Evolutionary conservation across 1,284 basidiomycete species (phyloP).

Genomic region (Sanghuangporus baumii): DNA sequence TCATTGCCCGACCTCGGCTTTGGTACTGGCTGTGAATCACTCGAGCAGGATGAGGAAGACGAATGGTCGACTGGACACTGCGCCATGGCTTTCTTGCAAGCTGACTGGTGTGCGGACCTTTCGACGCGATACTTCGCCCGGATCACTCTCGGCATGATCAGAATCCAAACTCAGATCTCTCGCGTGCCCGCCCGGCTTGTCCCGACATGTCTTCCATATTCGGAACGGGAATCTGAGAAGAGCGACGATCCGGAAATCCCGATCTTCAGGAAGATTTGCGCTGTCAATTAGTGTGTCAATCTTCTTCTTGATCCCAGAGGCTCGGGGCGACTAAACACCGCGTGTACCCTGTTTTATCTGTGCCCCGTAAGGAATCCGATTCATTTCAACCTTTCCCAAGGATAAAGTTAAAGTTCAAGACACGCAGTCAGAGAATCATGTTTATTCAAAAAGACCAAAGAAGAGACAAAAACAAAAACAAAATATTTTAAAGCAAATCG

Average conservation of each 20-base stretch:
- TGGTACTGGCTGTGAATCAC: not conserved
- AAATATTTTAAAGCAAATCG: not conserved
- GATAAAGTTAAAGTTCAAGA: not conserved
- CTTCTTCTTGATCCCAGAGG: not conserved
- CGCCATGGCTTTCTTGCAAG: constrained; percentile 3
- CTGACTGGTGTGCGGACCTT: not conserved
- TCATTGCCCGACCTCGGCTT: constrained; percentile 27
- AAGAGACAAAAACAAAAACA: not conserved
- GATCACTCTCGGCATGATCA: not conserved
- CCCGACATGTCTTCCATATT: too few relatives aligned
- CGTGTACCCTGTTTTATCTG: too few relatives aligned
- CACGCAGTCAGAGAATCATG: not conserved
- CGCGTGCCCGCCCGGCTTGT: too few relatives aligned
- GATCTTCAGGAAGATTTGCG: not conserved
- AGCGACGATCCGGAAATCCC: not conserved
- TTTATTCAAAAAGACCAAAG: not conserved
- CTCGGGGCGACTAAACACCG: not conserved
- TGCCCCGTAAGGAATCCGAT: not conserved
- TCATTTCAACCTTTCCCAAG: not conserved
- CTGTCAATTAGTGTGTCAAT: not conserved
- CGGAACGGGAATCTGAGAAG: not conserved
- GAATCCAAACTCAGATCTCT: not conserved
- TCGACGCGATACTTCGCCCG: not conserved
- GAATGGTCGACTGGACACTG: constrained; percentile 21
- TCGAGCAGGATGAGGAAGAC: constrained; percentile 1